Evolutionary conservation across 345 rosid species (phyloP).

Genomic region (Eucalyptus globulus): DNA sequence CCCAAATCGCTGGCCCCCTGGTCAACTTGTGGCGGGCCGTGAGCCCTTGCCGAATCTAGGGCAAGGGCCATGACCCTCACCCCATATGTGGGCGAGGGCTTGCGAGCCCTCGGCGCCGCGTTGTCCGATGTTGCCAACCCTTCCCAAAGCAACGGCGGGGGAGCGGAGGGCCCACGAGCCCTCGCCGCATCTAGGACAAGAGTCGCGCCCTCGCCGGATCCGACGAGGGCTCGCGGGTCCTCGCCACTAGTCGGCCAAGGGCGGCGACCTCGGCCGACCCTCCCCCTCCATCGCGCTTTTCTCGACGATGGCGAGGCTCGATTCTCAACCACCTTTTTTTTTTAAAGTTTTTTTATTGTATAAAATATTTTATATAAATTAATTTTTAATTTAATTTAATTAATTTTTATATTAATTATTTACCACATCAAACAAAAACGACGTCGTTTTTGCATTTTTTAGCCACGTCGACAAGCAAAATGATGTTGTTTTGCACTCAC

Average conservation of each 20-base stretch:
- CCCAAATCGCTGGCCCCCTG: rapidly evolving
- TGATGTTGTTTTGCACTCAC: rapidly evolving
- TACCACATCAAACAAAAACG: no score
- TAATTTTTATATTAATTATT: no score
- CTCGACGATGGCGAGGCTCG: rapidly evolving
- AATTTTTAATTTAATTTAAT: no score
- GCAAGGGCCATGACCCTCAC: rapidly evolving
- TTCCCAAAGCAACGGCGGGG: rapidly evolving
- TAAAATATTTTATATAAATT: no score
- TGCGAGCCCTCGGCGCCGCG: rapidly evolving
- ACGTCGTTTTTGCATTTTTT: no score
- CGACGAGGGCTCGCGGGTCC: rapidly evolving
- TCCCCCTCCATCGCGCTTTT: rapidly evolving
- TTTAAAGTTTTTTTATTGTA: no score
- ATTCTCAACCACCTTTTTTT: rapidly evolving
- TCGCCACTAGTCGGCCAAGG: rapidly evolving
- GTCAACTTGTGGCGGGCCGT: rapidly evolving
- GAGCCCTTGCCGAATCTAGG: rapidly evolving
- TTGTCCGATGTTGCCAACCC: rapidly evolving
- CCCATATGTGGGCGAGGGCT: rapidly evolving
- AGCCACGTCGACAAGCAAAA: no score
- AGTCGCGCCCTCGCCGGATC: rapidly evolving
- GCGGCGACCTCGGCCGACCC: rapidly evolving
- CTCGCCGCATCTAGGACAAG: rapidly evolving
- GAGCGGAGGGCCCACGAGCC: no score